A percentile compares a stretch with the other conserved stretches of the same genome.
Evolutionary conservation across 108 stramenopile genomes (phyloP).

Genomic region (Nitzschia sp.): DNA sequence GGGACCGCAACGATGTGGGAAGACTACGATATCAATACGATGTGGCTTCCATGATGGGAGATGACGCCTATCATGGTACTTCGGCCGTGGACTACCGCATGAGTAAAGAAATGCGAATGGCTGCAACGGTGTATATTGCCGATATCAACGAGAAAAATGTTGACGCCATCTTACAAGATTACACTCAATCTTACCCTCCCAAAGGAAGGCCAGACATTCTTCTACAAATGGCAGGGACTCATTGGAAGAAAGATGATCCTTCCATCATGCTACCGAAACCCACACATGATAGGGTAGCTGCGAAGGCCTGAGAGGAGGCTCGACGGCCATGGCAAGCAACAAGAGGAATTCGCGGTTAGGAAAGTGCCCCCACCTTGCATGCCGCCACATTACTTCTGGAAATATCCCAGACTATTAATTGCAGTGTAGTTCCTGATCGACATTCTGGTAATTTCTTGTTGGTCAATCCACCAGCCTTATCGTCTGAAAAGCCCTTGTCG

Average conservation of each 20-base stretch:
- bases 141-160: constrained; percentile 46
- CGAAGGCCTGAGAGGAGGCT: constrained; percentile 43
- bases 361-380: constrained; percentile 22
- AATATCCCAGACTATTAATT: constrained; percentile 35
- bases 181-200: constrained; percentile 34
- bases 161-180: constrained; percentile 13
- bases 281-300: not conserved
- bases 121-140: constrained; percentile 59
- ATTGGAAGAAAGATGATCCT: constrained; percentile 34
- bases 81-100: constrained; percentile 51
- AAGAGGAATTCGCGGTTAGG: too few relatives aligned
- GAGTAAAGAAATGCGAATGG: constrained; percentile 44
- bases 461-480: too few relatives aligned
- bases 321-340: constrained; percentile 15
- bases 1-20: constrained; percentile 13
- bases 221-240: constrained; percentile 23
- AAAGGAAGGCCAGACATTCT: constrained; percentile 11
- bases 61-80: constrained; percentile 57
- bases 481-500: not conserved
- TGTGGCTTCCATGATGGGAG: constrained; percentile 54
- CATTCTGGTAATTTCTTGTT: constrained; percentile 15
- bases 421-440: constrained; percentile 14
- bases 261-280: constrained; percentile 10
- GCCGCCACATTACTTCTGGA: constrained; percentile 23
- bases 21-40: constrained; percentile 40